Conservation (phyloP, 2,329 filamentous ascomycete genomes). For the Fusarium nisikadoi region DNA sequence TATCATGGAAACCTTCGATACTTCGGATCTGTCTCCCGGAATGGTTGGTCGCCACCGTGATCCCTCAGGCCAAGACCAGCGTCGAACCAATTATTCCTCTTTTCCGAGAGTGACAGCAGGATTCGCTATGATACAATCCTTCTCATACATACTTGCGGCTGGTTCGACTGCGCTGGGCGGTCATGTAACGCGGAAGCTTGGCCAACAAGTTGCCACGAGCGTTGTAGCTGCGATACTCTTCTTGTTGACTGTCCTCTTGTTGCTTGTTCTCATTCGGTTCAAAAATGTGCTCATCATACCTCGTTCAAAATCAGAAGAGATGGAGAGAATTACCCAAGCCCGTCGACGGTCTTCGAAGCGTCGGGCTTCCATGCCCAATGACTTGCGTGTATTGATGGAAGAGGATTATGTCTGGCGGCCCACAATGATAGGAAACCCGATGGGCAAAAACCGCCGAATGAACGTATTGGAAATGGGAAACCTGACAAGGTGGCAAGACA, state of each 20-base stretch:
- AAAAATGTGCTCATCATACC: slow-evolving; percentile 76
- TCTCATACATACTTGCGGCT: slow-evolving; percentile 77
- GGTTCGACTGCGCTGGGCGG: slow-evolving; percentile 75
- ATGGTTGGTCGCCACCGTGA: slow-evolving; percentile 68
- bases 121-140: slow-evolving; percentile 74
- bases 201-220: slow-evolving; percentile 74
- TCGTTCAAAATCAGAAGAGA: slow-evolving; percentile 64
- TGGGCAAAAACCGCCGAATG: slow-evolving; percentile 74
- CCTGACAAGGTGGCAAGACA: slow-evolving; percentile 78
- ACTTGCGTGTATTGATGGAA: slow-evolving; percentile 54
- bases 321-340: slow-evolving; percentile 62
- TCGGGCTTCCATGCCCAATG: slow-evolving; percentile 55
- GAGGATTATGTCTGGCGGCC: slow-evolving; percentile 74
- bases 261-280: slow-evolving; percentile 71
- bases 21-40: slow-evolving; percentile 79
- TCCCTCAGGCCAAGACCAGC: slow-evolving; percentile 51
- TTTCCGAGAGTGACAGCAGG: slow-evolving; percentile 79
- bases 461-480: slow-evolving; percentile 76
- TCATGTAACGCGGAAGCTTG: slow-evolving; percentile 71
- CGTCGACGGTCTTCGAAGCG: slow-evolving; percentile 61
- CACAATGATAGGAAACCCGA: slow-evolving; percentile 76
- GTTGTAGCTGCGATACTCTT: slow-evolving; percentile 75
- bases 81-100: slow-evolving; percentile 76
- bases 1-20: slow-evolving; percentile 85
- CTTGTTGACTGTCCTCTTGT: slow-evolving; percentile 70